Evolutionary conservation across 345 rosid species (phyloP).

Genomic region (Eucalyptus camaldulensis): DNA sequence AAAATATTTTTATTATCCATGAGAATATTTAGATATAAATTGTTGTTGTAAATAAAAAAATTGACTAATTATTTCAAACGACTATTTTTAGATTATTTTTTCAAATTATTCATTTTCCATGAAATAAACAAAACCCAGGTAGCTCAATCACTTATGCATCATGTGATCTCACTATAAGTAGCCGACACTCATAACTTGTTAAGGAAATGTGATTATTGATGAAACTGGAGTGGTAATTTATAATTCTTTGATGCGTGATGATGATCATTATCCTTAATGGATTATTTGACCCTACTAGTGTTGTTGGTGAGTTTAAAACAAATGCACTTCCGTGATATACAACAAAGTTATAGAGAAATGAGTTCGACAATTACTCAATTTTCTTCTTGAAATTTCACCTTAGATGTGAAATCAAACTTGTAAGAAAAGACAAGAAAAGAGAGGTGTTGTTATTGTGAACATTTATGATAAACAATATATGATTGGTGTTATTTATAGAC

Average conservation of each 20-base stretch:
- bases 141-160: background rate
- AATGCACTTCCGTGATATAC: no score
- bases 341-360: no score
- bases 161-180: background rate
- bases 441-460: background rate
- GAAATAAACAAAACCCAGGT: accelerated
- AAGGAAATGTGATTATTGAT: background rate
- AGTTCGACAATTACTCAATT: no score
- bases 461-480: background rate
- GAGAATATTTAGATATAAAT: background rate
- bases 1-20: accelerated
- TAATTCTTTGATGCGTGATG: no score
- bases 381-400: no score
- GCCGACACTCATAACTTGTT: accelerated
- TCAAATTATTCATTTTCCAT: background rate
- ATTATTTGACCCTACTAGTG: background rate
- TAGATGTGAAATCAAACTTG: background rate
- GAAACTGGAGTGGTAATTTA: background rate
- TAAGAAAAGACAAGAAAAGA: no score
- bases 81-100: background rate
- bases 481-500: background rate
- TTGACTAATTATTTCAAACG: background rate
- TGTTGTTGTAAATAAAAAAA: accelerated
- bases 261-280: background rate
- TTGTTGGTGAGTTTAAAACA: background rate